Base-by-base conservation (phyloP, 116 monocot genomes). In the Zostera marina region DNA sequence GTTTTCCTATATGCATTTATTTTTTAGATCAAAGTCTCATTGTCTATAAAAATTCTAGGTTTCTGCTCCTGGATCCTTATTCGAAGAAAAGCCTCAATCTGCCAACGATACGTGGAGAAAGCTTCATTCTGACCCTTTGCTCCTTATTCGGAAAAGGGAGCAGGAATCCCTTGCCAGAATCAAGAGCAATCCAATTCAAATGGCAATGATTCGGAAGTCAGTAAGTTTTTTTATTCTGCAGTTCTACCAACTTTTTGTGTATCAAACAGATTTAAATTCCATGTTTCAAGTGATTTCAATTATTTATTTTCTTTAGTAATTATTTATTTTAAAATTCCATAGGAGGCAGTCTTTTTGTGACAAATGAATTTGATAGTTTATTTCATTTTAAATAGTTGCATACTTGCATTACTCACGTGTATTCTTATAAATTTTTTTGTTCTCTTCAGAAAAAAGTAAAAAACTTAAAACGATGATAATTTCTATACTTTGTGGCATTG, bases 91-190 rank as follows among this genome's bases (percentile, higher is more conserved):
- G 49, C 85, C 83, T 60, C 98, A 98, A 47, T 80, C 98, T 53
- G 83, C 90, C 44, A 98, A 98, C 75, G 98, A 98, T 69, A 68
- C 86, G 47, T 98, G 98, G 98, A 86, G 98, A 67, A 98, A 98
- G 57, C 98, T 98, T 42, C 98, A 98, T 54, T 74, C 98, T 46
- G 98, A 98, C 32, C 98, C 90, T 22, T 76, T 98, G 39, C 85
- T 98, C 10, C 82, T 85, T 12, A 98, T 98, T 44, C 69, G 90
- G 32, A 90, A 90, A 66, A 67, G 80, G 21, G 98, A 98, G 65
- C 90, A 98, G 65, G 90, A 89, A 63, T 85, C 98, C 22, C 71
- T 90, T 63, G 67, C 75, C 14, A 65, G 83, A 59, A 90, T 98
- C 53, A 98, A 90, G 68, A 98, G 85, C 63, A 98, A 98, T 55